Evolutionary conservation across 2,329 filamentous ascomycete species (phyloP).

Genomic region (Phialophora verrucosa): DNA sequence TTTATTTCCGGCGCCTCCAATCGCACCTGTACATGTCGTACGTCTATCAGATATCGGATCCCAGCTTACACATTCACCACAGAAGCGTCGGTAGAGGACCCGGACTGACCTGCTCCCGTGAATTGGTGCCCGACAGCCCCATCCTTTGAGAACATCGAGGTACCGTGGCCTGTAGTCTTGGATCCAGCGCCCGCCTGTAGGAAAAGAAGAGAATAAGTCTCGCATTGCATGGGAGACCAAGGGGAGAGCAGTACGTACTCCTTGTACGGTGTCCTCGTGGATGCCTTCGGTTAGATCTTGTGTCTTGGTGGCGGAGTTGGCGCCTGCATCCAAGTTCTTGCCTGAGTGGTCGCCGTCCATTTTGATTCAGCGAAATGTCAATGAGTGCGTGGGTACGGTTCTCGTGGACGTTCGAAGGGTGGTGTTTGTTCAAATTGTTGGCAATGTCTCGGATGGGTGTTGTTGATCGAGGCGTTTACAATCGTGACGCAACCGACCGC

Average conservation of each 20-base stretch:
- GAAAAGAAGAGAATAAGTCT: not conserved
- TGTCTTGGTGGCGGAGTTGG: not conserved
- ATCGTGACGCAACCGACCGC: not conserved
- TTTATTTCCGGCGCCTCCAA: not conserved
- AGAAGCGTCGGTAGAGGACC: not conserved
- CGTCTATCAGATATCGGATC: not conserved
- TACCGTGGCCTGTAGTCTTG: not conserved
- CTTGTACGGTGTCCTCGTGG: not conserved
- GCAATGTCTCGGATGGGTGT: not conserved
- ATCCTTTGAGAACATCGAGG: not conserved
- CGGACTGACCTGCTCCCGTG: not conserved
- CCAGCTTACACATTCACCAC: not conserved
- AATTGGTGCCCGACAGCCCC: not conserved
- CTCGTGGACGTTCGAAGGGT: not conserved
- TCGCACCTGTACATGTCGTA: not conserved
- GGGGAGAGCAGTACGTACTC: not conserved
- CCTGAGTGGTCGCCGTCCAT: not conserved
- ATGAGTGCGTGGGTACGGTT: not conserved
- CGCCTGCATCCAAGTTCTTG: not conserved
- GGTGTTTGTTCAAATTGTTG: not conserved
- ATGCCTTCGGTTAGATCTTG: not conserved
- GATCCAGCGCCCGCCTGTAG: not conserved
- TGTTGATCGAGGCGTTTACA: not conserved
- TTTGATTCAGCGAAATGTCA: not conserved
- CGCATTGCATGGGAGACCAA: not conserved